A percentile compares a stretch with the other conserved stretches of the same genome.
Evolutionary conservation across 2,329 filamentous ascomycete genomes (phyloP).

Genomic region (Nemania serpens): DNA sequence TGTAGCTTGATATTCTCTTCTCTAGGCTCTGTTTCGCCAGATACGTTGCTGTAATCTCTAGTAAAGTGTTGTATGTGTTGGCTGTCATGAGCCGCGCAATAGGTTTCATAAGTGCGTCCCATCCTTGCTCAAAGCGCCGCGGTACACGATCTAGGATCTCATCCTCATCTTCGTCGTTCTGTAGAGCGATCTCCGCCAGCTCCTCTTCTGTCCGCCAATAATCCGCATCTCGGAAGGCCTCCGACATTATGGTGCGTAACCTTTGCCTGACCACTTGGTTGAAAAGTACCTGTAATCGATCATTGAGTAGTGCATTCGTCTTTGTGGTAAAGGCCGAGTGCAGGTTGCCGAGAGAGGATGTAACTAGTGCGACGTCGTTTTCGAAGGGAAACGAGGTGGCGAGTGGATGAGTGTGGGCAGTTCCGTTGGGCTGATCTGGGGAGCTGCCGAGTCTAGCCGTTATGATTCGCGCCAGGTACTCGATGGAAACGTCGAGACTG

Average conservation of each 20-base stretch:
- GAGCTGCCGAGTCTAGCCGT: constrained; percentile 62
- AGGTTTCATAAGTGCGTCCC: constrained; percentile 84
- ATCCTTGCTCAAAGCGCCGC: constrained; percentile 80
- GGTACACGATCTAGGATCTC: constrained; percentile 70
- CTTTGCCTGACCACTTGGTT: constrained; percentile 85
- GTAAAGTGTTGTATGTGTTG: constrained; percentile 74
- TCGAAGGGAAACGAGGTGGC: constrained; percentile 78
- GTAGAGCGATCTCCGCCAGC: constrained; percentile 58
- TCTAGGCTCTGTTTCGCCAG: constrained; percentile 76
- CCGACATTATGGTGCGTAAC: constrained; percentile 80
- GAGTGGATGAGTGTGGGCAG: constrained; percentile 51
- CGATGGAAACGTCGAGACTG: constrained; percentile 88
- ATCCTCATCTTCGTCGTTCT: constrained; percentile 59
- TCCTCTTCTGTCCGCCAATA: constrained; percentile 73
- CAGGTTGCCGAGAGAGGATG: constrained; percentile 69
- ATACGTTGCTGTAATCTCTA: constrained; percentile 74
- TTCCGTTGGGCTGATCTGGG: constrained; percentile 43
- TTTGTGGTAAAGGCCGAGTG: constrained; percentile 76
- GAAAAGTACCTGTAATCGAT: constrained; percentile 85
- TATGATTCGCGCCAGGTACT: constrained; percentile 89
- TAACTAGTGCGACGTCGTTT: constrained; percentile 72
- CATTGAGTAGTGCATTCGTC: constrained; percentile 77
- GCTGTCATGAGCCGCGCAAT: constrained; percentile 83
- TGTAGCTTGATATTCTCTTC: constrained; percentile 82
- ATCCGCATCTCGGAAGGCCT: constrained; percentile 90